Percentiles rank a stretch among this genome's conserved stretches.
Conservation (phyloP, 2,329 filamentous ascomycete genomes). For the Penicillium sp. region DNA sequence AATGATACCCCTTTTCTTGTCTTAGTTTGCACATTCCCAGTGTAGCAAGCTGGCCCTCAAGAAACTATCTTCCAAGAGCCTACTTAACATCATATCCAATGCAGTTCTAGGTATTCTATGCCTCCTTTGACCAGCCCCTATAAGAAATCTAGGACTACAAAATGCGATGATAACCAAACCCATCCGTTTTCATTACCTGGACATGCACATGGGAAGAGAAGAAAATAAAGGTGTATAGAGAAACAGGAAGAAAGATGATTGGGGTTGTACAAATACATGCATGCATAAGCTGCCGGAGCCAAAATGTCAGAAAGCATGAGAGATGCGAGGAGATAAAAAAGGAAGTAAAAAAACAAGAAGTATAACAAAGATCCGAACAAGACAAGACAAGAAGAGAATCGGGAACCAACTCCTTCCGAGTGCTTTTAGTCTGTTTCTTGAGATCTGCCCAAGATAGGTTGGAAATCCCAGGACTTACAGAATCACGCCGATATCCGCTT, state of each 20-base stretch:
- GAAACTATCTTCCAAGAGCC: background rate
- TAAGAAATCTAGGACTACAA: background rate
- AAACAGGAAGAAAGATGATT: slow-evolving; percentile 21
- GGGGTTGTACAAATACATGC: slow-evolving; percentile 38
- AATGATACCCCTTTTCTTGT: slow-evolving; percentile 3
- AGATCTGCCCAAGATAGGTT: background rate
- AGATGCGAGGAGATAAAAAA: slow-evolving; percentile 18
- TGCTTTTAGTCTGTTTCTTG: background rate
- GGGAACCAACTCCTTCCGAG: background rate
- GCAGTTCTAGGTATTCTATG: background rate
- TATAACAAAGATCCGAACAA: slow-evolving; percentile 1
- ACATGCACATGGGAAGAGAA: slow-evolving; percentile 21
- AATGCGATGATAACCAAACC: slow-evolving; percentile 15
- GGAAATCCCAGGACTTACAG: background rate
- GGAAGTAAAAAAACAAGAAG: slow-evolving; percentile 5
- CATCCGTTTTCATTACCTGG: slow-evolving; percentile 27
- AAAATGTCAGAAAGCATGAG: slow-evolving; percentile 26
- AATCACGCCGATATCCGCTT: background rate
- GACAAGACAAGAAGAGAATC: background rate
- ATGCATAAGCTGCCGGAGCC: slow-evolving; percentile 33
- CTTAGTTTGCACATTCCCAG: background rate
- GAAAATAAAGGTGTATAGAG: slow-evolving; percentile 15
- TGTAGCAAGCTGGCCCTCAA: background rate
- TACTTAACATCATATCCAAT: background rate
- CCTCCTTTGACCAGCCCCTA: background rate